These are phyloP conservation scores for Phytopythium helicoides DNA, from an alignment of 352 stramenopile genomes.

Conservation along the genomic window DNA sequence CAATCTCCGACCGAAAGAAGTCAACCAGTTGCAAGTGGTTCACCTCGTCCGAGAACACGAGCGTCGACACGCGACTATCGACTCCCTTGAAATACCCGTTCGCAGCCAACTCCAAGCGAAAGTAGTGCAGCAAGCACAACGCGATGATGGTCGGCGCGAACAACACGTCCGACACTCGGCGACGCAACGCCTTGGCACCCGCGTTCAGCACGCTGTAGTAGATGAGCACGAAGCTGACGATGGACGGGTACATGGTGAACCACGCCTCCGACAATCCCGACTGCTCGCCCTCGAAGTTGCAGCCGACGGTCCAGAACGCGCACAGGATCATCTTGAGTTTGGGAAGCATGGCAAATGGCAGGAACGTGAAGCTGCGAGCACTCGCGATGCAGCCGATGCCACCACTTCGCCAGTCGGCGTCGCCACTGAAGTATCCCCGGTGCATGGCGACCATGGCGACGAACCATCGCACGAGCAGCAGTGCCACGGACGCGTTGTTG, in stretches of 20 bases:
- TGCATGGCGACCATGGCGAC: slow-evolving; percentile 10
- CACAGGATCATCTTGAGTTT: slow-evolving; percentile 13
- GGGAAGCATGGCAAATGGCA: slow-evolving; percentile 16
- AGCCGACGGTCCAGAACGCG: slow-evolving; percentile 19
- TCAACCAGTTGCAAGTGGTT: slow-evolving; percentile 6
- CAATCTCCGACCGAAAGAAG: slow-evolving; percentile 15
- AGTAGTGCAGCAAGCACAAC: slow-evolving; percentile 17
- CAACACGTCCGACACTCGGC: slow-evolving; percentile 14
- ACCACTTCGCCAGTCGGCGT: slow-evolving; percentile 1
- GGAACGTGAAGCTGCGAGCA: slow-evolving; percentile 10
- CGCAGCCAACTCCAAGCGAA: slow-evolving; percentile 7
- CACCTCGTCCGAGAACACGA: slow-evolving; percentile 10
- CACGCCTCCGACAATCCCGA: slow-evolving; percentile 14
- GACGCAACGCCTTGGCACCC: slow-evolving; percentile 6
- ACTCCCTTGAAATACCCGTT: slow-evolving; percentile 11
- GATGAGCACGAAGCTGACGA: slow-evolving; percentile 17
- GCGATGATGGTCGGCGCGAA: slow-evolving; percentile 17
- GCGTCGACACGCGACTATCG: slow-evolving; percentile 9
- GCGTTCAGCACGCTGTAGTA: slow-evolving; percentile 21
- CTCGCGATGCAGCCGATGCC: slow-evolving; percentile 17
- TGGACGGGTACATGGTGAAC: slow-evolving; percentile 22
- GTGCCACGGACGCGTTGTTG: slow-evolving; percentile 24
- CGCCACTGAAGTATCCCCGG: not conserved
- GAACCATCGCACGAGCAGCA: slow-evolving; percentile 37
- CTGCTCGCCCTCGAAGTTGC: slow-evolving; percentile 20